Percentiles rank a stretch among this genome's conserved stretches.
These are phyloP conservation scores for Withania somnifera DNA, from an alignment of 305 asterid genomes.

Conservation along the genomic window DNA sequence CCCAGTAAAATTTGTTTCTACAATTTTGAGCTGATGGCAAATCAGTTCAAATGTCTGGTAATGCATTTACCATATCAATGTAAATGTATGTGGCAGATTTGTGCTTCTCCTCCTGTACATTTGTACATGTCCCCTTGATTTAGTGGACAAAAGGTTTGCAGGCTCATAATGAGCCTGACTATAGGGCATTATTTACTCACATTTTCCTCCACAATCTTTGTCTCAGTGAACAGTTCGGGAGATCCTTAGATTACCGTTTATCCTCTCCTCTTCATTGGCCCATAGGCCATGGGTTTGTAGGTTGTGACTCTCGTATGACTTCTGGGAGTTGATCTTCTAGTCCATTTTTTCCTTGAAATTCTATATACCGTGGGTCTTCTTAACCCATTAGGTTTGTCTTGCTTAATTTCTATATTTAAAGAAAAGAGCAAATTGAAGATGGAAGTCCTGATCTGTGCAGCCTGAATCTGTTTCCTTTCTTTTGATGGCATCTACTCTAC, in stretches of 20 bases:
- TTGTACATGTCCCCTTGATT: neutral
- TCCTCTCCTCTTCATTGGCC: neutral
- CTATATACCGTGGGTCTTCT: neutral
- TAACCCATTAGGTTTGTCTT: no score
- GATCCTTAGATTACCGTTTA: neutral
- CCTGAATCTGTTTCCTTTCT: neutral
- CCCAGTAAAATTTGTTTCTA: neutral
- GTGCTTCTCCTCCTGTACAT: neutral
- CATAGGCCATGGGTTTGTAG: neutral
- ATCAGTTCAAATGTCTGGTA: neutral
- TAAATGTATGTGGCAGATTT: neutral
- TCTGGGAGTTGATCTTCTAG: neutral
- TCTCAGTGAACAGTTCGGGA: neutral
- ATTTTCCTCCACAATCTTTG: neutral
- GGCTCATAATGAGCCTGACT: neutral
- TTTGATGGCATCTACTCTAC: neutral
- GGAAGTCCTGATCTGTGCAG: no score
- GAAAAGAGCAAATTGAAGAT: no score
- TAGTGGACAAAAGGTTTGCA: neutral
- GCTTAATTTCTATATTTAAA: no score
- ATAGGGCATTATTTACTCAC: neutral
- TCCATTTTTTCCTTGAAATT: neutral
- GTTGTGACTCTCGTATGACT: neutral
- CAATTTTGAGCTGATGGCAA: neutral
- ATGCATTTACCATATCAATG: neutral